phyloP scores from a whole-genome alignment of 2,329 filamentous ascomycete species.

The Aspergillaceae sp. region DNA sequence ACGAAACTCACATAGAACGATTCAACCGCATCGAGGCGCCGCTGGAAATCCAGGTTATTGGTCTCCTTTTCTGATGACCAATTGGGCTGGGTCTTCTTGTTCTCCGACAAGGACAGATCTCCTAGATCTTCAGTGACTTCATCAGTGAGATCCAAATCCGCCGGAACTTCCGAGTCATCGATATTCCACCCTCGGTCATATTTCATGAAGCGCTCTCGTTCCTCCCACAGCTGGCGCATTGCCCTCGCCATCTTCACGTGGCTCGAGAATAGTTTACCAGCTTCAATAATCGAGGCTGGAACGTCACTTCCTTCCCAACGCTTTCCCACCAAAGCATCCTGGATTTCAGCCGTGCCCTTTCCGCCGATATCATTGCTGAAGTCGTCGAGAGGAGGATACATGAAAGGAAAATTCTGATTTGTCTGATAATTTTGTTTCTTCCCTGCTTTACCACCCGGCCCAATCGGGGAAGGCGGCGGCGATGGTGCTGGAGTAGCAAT shows the following conservation, averaged over 20 bases:
- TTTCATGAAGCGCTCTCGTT: slow-evolving; percentile 81
- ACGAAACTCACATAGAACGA: slow-evolving; percentile 65
- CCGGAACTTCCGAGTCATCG: slow-evolving; percentile 29
- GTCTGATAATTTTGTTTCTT: slow-evolving; percentile 99
- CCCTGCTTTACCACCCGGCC: slow-evolving; percentile 72
- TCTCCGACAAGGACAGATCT: slow-evolving; percentile 14
- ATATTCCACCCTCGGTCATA: slow-evolving; percentile 83
- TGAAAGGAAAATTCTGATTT: slow-evolving; percentile 95
- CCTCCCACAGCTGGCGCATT: slow-evolving; percentile 89
- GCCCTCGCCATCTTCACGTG: slow-evolving; percentile 86
- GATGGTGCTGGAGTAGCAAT: slow-evolving; percentile 98
- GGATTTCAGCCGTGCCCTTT: slow-evolving; percentile 71
- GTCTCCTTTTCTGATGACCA: slow-evolving; percentile 19
- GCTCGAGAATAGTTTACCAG: slow-evolving; percentile 81
- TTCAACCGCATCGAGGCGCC: slow-evolving; percentile 65
- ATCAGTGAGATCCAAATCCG: slow-evolving; percentile 31
- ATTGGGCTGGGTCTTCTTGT: slow-evolving; percentile 7
- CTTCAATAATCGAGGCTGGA: slow-evolving; percentile 88
- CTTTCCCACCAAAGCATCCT: slow-evolving; percentile 70
- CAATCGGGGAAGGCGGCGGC: slow-evolving; percentile 83
- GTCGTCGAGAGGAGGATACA: slow-evolving; percentile 87
- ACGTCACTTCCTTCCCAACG: slow-evolving; percentile 90
- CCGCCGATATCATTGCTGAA: slow-evolving; percentile 84
- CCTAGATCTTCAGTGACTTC: slow-evolving; percentile 27
- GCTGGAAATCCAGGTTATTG: slow-evolving; percentile 31